Evolutionary conservation across 139 green algal genomes (phyloP), one percentile per base, ranked within the genome.

Genomic region (Volvox reticuliferus): DNA sequence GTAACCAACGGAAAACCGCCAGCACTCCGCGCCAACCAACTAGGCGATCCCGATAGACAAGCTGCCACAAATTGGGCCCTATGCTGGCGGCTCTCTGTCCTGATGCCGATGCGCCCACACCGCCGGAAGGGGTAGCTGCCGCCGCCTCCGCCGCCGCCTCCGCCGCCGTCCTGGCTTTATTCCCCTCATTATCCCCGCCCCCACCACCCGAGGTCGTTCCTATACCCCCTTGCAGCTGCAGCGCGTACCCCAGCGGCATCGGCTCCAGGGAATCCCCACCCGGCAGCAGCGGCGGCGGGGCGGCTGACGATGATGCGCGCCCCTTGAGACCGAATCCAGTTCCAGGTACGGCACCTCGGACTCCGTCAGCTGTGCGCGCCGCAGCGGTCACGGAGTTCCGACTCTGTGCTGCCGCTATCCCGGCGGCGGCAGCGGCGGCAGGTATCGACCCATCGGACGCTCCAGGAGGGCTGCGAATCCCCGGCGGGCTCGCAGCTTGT

Each of bases 1-100:
- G 32, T 26, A 93, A 82, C 91, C 91, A 93, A 18, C 44, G 61
- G 35, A 93, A 86, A 6, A 93, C 62, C 12, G 80, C 30, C 33
- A 83, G 71, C 68, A 90, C 86, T 13, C 90, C n/a, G 26, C 87
- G 71, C 91, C 91, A 93, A 21, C 80, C 91, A 80, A 91, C 85
- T 75, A 76, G 30, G n/a, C 86, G n/a, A 44, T 90, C 86, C 2
- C 86, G n/a, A 44, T 90, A 90, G 50, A 90, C 73, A 14, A 90
- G n/a, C 30, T 50, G 86, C 86, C 86, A 90, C 6, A 30, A 75
- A 30, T 84, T 84, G 71, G 69, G 36, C 26, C 2, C 69, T 24
- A 28, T 28, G 65, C 6, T 73, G 21, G 12, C 65, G 65, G 65
- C 65, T 16, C 9, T 16, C 65, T 24, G 65, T 73, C 24, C 65